phyloP scores from a whole-genome alignment of 805 yeast species.

The Yarrowia osloensis region DNA sequence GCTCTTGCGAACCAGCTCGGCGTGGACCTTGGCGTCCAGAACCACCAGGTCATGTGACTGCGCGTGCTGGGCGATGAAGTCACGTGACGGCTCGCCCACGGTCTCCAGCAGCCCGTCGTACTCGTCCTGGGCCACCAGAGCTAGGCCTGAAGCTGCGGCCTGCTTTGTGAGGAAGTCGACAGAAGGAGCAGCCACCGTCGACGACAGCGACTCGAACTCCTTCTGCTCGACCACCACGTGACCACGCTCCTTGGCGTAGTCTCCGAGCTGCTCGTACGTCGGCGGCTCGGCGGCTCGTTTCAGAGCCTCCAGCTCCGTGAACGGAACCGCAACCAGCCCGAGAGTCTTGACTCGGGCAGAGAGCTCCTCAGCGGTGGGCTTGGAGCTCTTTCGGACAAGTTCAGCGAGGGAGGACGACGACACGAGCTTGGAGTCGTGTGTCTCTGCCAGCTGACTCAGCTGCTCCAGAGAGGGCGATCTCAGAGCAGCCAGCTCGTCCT shows the following conservation, averaged over 20 bases:
- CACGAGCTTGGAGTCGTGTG: constrained; percentile 32
- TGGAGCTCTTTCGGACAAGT: constrained; percentile 29
- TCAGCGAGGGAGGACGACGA: background rate
- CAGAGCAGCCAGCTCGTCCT: constrained; percentile 32
- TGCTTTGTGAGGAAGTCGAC: background rate
- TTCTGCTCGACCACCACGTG: constrained; percentile 35
- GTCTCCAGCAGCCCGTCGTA: constrained; percentile 25
- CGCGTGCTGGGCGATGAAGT: constrained; percentile 42
- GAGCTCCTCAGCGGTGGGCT: constrained; percentile 10
- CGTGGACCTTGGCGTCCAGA: constrained; percentile 42
- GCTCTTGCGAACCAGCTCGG: constrained; percentile 32
- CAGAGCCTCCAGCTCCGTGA: constrained; percentile 35
- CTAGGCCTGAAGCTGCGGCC: constrained; percentile 8
- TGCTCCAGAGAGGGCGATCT: constrained; percentile 30
- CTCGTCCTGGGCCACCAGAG: constrained; percentile 17
- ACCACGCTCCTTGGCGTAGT: constrained; percentile 36
- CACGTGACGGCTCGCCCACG: constrained; percentile 34
- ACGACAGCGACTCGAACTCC: background rate
- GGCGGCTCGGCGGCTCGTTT: constrained; percentile 37
- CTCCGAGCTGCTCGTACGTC: constrained; percentile 39
- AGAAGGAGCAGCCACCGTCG: background rate
- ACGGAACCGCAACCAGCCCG: constrained; percentile 40
- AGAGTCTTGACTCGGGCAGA: constrained; percentile 25
- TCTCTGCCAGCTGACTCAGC: constrained; percentile 36
- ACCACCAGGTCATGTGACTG: constrained; percentile 40